Evolutionary conservation across 139 green algal species (phyloP).

Genomic region (Chlorella sp.): DNA sequence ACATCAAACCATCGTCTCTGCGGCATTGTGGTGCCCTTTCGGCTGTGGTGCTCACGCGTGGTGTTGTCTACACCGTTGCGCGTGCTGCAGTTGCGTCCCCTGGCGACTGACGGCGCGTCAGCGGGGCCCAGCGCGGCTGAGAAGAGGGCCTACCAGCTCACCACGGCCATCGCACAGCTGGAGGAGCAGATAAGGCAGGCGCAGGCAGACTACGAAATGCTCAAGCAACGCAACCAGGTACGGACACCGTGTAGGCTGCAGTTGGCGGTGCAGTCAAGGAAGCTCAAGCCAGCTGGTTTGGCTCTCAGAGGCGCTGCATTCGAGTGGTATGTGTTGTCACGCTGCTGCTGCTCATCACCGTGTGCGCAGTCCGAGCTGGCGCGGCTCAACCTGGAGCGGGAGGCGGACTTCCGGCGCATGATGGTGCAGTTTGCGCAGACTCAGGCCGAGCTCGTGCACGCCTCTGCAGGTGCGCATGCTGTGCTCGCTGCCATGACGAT

Average conservation of each 20-base stretch:
- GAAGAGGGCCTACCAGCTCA: not conserved
- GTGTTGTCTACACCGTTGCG: not conserved
- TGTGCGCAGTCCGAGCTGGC: slow-evolving; percentile 2
- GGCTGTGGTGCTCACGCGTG: not conserved
- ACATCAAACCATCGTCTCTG: not conserved
- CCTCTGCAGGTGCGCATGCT: not conserved
- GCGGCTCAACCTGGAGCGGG: slow-evolving; percentile 17
- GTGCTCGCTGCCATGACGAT: not conserved
- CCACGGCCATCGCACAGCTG: slow-evolving; percentile 2
- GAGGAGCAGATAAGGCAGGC: slow-evolving; percentile 14
- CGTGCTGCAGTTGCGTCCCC: too few species aligned
- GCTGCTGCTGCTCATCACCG: too few species aligned
- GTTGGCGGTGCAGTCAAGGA: too few species aligned
- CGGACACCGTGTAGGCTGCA: too few species aligned
- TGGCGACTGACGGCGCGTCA: too few species aligned
- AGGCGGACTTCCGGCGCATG: slow-evolving; percentile 20
- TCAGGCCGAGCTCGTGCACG: slow-evolving; percentile 16
- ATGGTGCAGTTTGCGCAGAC: slow-evolving; percentile 9
- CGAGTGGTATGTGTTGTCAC: too few species aligned
- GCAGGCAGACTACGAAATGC: slow-evolving; percentile 14
- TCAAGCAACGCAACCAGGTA: slow-evolving; percentile 40
- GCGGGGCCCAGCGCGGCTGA: not conserved
- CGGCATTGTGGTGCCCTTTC: not conserved
- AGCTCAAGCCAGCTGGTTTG: too few species aligned
- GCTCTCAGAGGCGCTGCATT: too few species aligned